Evolutionary conservation across 257 asterid species (phyloP), one percentile per base, ranked within the genome.

Genomic region (Penstemon eatonii): DNA sequence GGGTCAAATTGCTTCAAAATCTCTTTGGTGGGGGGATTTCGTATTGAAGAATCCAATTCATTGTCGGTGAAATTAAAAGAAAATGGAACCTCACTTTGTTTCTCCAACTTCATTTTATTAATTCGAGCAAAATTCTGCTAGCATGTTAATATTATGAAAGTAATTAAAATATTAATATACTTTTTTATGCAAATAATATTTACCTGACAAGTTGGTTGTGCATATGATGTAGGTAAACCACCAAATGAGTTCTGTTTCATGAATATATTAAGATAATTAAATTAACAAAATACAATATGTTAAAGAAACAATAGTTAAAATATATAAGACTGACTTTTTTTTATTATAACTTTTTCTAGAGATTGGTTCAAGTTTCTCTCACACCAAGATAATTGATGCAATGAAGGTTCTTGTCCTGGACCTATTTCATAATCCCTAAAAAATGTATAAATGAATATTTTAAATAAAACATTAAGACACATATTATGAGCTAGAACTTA

Each of bases 361-460:
- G 95, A 81, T 4, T 43, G 60, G 7, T 66, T 45, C 66, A 88
- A 68, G 73, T 88, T 86, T 61, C 79, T 79, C 73, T 84, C 93
- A 65, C 84, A 82, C 96, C 90, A 88, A 4, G 77, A 55, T 12
- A 84, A 45, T 25, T 86, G 89, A 54, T 84, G 83, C 71, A 88
- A 75, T n/a, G 96, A 86, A 67, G 89, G 74, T 62, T 77, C 86
- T 66, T 75, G 73, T 3, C 68, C 82, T 3, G 55, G 54, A 37
- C 63, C 79, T 4, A 79, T 41, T 72, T 84, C 89, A 62, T 73
- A 86, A 59, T 88, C 89, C 79, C 96, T 87, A 38, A 0, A 69
- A 10, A 39, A 3, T 33, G 8, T 4, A 43, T 3, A 47, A 15
- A 6, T 8, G 44, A 68, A 53, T 37, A 4, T 3, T 13, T 19